These are phyloP conservation scores for Lindgomyces ingoldianus DNA, from an alignment of 495 filamentous ascomycete species.

Conservation along the genomic window DNA sequence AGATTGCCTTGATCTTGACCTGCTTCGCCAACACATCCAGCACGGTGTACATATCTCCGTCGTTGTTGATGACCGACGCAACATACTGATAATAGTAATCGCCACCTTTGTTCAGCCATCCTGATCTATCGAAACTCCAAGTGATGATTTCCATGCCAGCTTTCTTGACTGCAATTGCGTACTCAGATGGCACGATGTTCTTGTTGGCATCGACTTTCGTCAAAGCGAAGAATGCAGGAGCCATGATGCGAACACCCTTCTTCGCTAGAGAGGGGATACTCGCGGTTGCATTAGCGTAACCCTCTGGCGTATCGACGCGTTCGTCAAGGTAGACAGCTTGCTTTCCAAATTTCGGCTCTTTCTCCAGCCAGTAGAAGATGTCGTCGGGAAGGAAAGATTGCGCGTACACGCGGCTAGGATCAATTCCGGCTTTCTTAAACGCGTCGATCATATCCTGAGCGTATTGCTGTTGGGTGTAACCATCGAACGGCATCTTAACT, in stretches of 20 bases:
- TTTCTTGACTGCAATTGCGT: constrained; percentile 51
- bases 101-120: constrained; percentile 52
- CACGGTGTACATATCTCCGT: constrained; percentile 60
- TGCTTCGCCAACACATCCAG: constrained; percentile 59
- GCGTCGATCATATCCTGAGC: constrained; percentile 61
- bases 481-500: constrained; percentile 63
- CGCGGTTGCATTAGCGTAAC: constrained; percentile 52
- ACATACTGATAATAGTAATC: constrained; percentile 61
- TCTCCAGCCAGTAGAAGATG: constrained; percentile 61
- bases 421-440: constrained; percentile 55
- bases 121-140: constrained; percentile 64
- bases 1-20: constrained; percentile 58
- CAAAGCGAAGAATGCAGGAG: constrained; percentile 41
- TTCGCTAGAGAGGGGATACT: constrained; percentile 49
- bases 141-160: constrained; percentile 60
- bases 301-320: constrained; percentile 51
- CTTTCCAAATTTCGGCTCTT: constrained; percentile 56
- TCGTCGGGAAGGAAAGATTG: constrained; percentile 64
- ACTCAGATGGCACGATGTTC: constrained; percentile 44
- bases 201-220: constrained; percentile 40
- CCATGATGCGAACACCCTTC: constrained; percentile 44
- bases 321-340: constrained; percentile 63
- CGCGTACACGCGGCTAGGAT: constrained; percentile 57
- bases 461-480: constrained; percentile 60
- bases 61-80: constrained; percentile 53